Percentiles rank a stretch among this genome's conserved stretches.
phyloP scores from a whole-genome alignment of 208 protist genomes.

The Trypanosoma rangeli region DNA sequence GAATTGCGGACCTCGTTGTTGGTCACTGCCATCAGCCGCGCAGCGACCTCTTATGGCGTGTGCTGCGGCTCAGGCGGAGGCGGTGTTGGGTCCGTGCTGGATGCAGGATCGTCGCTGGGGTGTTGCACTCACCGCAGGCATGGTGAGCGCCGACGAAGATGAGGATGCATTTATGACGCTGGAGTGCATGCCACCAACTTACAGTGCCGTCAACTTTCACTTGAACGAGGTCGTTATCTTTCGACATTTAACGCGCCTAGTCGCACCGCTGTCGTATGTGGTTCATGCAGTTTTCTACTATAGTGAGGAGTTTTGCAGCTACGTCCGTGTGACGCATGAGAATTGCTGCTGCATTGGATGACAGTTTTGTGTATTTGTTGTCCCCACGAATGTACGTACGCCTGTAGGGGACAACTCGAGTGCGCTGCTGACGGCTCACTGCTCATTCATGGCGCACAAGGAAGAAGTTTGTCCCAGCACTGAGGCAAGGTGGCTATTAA shows the following conservation, averaged over 20 bases:
- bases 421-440: neutral
- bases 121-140: slow-evolving; percentile 7
- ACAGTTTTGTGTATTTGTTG: slow-evolving; percentile 11
- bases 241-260: neutral
- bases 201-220: neutral
- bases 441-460: neutral
- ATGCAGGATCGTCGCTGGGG: neutral
- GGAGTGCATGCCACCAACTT: neutral
- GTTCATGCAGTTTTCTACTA: slow-evolving; percentile 51
- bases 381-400: neutral
- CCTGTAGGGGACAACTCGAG: neutral
- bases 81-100: too few species aligned
- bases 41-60: neutral
- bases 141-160: neutral
- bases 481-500: neutral
- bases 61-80: neutral
- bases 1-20: neutral
- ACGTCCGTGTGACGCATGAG: slow-evolving; percentile 39
- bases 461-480: neutral
- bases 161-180: slow-evolving; percentile 11
- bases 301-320: slow-evolving; percentile 45
- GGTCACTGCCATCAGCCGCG: neutral
- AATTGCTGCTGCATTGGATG: slow-evolving; percentile 32
- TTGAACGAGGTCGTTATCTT: slow-evolving; percentile 2
- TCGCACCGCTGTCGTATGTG: slow-evolving; percentile 14